phyloP scores from a whole-genome alignment of 164 flowering plant species.

The Macadamia tetraphylla region DNA sequence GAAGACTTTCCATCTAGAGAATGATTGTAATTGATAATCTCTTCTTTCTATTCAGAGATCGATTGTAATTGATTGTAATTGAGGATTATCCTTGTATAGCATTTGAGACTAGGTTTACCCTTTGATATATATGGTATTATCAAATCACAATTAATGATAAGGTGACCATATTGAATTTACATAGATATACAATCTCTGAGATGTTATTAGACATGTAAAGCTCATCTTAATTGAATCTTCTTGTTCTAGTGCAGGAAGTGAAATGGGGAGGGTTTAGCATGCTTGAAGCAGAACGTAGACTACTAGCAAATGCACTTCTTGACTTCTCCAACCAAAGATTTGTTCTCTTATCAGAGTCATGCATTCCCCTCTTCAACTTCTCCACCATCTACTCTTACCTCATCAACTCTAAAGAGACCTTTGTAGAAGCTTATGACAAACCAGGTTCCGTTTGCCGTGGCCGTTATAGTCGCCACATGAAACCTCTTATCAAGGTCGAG shows the following conservation, averaged over 20 bases:
- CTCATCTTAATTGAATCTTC: no score
- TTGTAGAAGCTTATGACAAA: slow-evolving; percentile 44
- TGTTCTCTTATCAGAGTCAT: slow-evolving; percentile 74
- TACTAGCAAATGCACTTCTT: slow-evolving; percentile 69
- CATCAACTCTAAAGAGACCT: slow-evolving; percentile 38
- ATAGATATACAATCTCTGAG: no score
- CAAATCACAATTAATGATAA: no score
- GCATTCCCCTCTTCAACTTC: slow-evolving; percentile 84
- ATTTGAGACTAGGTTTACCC: no score
- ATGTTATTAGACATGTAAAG: no score
- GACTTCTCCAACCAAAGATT: slow-evolving; percentile 71
- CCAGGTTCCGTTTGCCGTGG: slow-evolving; percentile 56
- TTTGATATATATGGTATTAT: no score
- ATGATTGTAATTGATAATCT: no score
- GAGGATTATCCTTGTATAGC: no score
- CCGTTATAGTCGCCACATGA: slow-evolving; percentile 44
- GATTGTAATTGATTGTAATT: no score
- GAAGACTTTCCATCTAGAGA: no score
- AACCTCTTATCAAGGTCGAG: slow-evolving; percentile 28
- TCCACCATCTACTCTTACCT: slow-evolving; percentile 60
- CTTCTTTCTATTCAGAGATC: no score
- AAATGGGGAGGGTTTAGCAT: slow-evolving; percentile 65
- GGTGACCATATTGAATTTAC: no score
- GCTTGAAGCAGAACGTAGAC: slow-evolving; percentile 73
- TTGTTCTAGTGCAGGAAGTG: slow-evolving; percentile 39